These are phyloP conservation scores for Casuarina equisetifolia DNA, from an alignment of 306 rosid species.

Conservation along the genomic window DNA sequence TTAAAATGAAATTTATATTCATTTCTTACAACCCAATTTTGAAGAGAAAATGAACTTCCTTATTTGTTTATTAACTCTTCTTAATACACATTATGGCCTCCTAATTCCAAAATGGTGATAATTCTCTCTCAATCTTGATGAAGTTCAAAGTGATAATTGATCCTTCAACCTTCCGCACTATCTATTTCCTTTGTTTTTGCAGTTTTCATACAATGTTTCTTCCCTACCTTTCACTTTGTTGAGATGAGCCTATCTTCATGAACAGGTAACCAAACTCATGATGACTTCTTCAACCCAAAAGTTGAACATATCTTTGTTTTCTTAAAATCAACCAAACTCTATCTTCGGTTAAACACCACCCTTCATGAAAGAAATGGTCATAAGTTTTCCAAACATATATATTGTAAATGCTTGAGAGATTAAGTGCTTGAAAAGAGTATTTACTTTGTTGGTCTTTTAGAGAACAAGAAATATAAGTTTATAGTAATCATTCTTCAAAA, in stretches of 20 bases:
- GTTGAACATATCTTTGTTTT: neutral
- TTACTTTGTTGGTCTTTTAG: neutral
- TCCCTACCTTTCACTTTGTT: slow-evolving; percentile 7
- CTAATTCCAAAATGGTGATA: neutral
- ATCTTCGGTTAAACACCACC: neutral
- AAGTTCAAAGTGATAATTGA: neutral
- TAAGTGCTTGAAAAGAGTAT: too few relatives aligned
- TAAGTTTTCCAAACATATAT: too few relatives aligned
- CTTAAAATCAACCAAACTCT: neutral
- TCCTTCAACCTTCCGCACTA: too few relatives aligned
- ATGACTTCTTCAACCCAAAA: neutral
- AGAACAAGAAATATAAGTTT: neutral
- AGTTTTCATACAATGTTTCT: neutral
- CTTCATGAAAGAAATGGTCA: too few relatives aligned
- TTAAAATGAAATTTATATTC: too few relatives aligned
- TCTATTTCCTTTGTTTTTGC: neutral
- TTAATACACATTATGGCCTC: too few relatives aligned
- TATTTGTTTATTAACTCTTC: too few relatives aligned
- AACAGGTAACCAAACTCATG: neutral
- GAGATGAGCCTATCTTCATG: neutral
- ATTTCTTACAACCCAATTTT: too few relatives aligned
- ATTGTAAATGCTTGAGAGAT: too few relatives aligned
- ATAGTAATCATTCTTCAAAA: too few relatives aligned
- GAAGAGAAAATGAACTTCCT: too few relatives aligned
- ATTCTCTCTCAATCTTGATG: neutral